phyloP scores from a whole-genome alignment of 2,329 filamentous ascomycete species.

The Epichloe bromicola region DNA sequence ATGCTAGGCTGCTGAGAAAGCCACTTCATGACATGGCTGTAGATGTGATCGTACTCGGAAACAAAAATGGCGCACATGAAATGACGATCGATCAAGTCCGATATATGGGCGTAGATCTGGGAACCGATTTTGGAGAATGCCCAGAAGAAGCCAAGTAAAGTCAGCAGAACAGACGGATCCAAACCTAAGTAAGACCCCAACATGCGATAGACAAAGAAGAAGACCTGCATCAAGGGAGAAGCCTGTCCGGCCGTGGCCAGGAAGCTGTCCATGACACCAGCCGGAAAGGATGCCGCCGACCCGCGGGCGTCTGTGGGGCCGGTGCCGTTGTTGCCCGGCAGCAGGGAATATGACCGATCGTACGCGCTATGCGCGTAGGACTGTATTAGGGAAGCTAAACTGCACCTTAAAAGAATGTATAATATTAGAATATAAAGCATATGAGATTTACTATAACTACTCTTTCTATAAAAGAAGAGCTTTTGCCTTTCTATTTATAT shows the following conservation, averaged over 20 bases:
- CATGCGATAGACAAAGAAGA: conserved; percentile 33
- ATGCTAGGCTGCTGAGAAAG: conserved; percentile 39
- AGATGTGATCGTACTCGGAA: conserved; percentile 43
- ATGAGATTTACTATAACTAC: too few species aligned
- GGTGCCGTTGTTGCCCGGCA: conserved; percentile 14
- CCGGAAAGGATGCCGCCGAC: conserved; percentile 10
- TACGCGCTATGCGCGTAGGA: too few species aligned
- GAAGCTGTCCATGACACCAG: conserved; percentile 29
- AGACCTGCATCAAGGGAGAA: conserved; percentile 27
- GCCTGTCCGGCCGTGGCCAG: conserved; percentile 30
- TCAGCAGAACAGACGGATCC: conserved; percentile 35
- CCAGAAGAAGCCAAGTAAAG: conserved; percentile 34
- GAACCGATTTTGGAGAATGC: conserved; percentile 24
- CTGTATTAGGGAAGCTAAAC: too few species aligned
- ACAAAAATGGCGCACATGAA: conserved; percentile 41
- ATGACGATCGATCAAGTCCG: conserved; percentile 27
- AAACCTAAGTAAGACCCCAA: conserved; percentile 32
- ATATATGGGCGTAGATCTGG: conserved; percentile 22
- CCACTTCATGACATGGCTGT: conserved; percentile 45
- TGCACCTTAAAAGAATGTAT: too few species aligned
- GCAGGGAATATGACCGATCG: too few species aligned
- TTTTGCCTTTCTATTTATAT: too few species aligned
- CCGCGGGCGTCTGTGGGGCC: neutral
- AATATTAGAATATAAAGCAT: too few species aligned
- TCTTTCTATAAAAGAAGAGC: too few species aligned